Base-by-base conservation (phyloP, 495 filamentous ascomycete genomes). In the Daldinia concentrica region DNA sequence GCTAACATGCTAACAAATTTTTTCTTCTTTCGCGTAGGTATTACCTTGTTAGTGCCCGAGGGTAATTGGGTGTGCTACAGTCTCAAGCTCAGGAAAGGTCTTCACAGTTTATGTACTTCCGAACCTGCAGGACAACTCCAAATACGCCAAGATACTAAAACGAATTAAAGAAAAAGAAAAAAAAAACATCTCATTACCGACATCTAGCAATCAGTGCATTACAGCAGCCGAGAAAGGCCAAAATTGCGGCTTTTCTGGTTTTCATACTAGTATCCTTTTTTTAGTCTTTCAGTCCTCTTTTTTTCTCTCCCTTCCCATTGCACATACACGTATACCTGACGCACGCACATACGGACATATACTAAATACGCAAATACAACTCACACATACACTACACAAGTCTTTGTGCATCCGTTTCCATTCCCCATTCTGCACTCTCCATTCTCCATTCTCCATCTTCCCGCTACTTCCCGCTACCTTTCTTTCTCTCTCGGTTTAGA, bases 171-270 rank as follows among this genome's bases (percentile, higher is more conserved):
- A 41, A 24, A 34, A 27, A 60, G 22, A 41, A 43, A 41, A 11
- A 41, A 11, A 60, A 43, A 29, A 22, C 29, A 48, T 29, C 57
- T 43, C 37, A 60, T 60, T 60, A 41, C 57, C 57, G 36, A 34
- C n/a, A 7, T 19, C 39, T 24, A 66, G 58, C 63, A 71, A 66
- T 54, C 68, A 66, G 50, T 58, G 58, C 50, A 58, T 51, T 60
- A 58, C 63, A 8, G 58, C 52, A 63, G 30, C 68, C 68, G 58
- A 71, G 58, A 70, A 62, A 12, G 64, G 55, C 59, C 39, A 67
- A 50, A 52, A 37, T 27, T 64, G 56, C 61, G 65, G 64, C 64
- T 68, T 73, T 73, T 68, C 70, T 73, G 41, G 50, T 48, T 48
- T 48, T 32, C 34, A 30, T 50, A 45, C n/a, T 51, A 50, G 26